Base-by-base conservation (phyloP, 2,329 filamentous ascomycete species). In the Dactylellina parvicollis region DNA sequence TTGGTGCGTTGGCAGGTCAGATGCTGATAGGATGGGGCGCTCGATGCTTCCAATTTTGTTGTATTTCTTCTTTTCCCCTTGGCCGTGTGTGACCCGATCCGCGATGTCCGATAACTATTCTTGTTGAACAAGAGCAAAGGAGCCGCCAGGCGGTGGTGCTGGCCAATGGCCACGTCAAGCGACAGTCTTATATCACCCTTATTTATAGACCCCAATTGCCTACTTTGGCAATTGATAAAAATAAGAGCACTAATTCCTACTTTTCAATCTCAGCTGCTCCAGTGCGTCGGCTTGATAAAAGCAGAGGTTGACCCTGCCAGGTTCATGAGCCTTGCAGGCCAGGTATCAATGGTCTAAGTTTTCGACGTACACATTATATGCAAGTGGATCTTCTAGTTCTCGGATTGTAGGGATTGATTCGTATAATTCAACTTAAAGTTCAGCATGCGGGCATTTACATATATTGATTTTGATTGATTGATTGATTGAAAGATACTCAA, bases 1-100 rank as follows among this genome's bases (percentile, higher is more conserved):
- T 67, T 67, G 52, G 54, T 67, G 62, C 62, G 62, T 26, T 67
- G 62, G 62, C 62, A 57, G n/a, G 49, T 54, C 49, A 54, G 49
- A 54, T 54, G 49, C 18, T 20, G 28, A 36, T 54, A 4, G 20
- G 49, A 54, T 32, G 49, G 18, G 49, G 49, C 49, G 30, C 26
- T 5, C 22, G 3, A 26, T 30, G 7, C 16, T 30, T 12, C 12
- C 12, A 12, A 12, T 28, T 14, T 26, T 30, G 10, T 30, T 20
- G n/a, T 24, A 34, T 52, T 52, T 20, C 28, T 36, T 14, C 36
- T 24, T 14, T 28, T 38, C n/a, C 22, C 24, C 12, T 20, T 18
- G 28, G 32, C n/a, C n/a, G 12, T 38, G 47, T 50, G n/a, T 32
- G 18, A 28, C 16, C 14, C n/a, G 12, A 28, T 20, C 24, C 49